Evolutionary conservation across 192 early-diverging fungal species (phyloP).

Genomic region (Pecoramyces ruminantium): DNA sequence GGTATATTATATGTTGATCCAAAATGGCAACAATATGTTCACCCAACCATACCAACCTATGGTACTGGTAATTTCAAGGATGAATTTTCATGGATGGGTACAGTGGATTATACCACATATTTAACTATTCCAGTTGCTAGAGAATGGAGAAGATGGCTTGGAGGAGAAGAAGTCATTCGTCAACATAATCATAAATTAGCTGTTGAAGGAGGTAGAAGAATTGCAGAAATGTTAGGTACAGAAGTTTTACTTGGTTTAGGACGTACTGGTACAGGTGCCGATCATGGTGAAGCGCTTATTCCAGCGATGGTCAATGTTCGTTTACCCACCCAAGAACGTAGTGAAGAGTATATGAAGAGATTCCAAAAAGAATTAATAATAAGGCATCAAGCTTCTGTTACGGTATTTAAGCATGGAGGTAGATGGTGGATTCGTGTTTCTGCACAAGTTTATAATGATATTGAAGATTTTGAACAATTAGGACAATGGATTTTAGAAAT

Average conservation of each 20-base stretch:
- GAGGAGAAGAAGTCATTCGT: conserved; percentile 35
- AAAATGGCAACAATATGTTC: not conserved
- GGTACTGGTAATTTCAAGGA: not conserved
- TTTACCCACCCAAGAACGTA: conserved; percentile 17
- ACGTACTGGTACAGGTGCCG: conserved; percentile 7
- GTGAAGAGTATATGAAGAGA: conserved; percentile 2
- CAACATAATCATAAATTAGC: conserved; percentile 23
- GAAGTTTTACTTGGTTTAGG: conserved; percentile 13
- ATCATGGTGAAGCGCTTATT: conserved; percentile 15
- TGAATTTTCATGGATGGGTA: conserved; percentile 4
- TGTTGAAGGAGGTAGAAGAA: conserved; percentile 24
- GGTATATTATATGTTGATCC: not conserved
- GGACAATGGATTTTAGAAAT: not conserved
- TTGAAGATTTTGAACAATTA: not conserved
- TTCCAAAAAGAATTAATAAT: conserved; percentile 10
- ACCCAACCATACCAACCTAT: not conserved
- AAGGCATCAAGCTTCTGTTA: conserved; percentile 16
- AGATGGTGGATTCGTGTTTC: conserved; percentile 28
- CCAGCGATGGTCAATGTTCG: conserved; percentile 40
- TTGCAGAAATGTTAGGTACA: conserved; percentile 40
- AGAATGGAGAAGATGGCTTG: conserved; percentile 28
- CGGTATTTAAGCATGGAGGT: conserved; percentile 21
- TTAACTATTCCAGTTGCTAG: conserved; percentile 19
- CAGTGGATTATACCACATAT: conserved; percentile 6
- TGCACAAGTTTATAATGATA: conserved; percentile 21